Evolutionary conservation across 1,139 yeast genomes (phyloP).

Genomic region (Candida sp.): DNA sequence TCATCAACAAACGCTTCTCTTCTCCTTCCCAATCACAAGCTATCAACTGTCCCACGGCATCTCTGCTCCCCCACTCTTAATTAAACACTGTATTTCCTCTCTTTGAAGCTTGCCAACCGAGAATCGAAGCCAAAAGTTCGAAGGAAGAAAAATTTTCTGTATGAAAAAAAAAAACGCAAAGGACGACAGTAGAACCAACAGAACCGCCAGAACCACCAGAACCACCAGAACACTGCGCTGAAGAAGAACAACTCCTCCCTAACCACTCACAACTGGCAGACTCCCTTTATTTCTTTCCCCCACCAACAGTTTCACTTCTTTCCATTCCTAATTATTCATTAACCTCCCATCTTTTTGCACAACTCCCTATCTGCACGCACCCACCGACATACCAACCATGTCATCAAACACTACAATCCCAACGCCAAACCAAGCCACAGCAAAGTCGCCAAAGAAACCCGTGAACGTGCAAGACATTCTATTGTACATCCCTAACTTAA

Average conservation of each 20-base stretch:
- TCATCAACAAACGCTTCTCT: no score
- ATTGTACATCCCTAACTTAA: constrained; percentile 86
- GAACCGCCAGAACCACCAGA: not conserved
- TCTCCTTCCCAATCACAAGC: no score
- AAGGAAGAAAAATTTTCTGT: not conserved
- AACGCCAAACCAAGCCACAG: not conserved
- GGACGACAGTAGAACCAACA: not conserved
- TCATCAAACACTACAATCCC: constrained; percentile 7
- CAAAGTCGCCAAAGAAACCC: not conserved
- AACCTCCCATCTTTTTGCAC: no score
- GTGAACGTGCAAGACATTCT: constrained; percentile 57
- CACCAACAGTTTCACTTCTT: not conserved
- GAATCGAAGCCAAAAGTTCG: not conserved
- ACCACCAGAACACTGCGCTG: not conserved
- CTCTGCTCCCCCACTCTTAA: not conserved
- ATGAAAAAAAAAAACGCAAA: not conserved
- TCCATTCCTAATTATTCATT: not conserved
- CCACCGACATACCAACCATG: not conserved
- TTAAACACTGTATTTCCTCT: no score
- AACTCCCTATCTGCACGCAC: no score
- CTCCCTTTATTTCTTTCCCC: not conserved
- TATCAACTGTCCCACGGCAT: no score
- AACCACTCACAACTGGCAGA: no score
- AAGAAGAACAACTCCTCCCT: not conserved
- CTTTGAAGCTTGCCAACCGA: not conserved